Evolutionary conservation across 2,329 filamentous ascomycete genomes (phyloP).

Genomic region (Pestalotiopsis sp.): DNA sequence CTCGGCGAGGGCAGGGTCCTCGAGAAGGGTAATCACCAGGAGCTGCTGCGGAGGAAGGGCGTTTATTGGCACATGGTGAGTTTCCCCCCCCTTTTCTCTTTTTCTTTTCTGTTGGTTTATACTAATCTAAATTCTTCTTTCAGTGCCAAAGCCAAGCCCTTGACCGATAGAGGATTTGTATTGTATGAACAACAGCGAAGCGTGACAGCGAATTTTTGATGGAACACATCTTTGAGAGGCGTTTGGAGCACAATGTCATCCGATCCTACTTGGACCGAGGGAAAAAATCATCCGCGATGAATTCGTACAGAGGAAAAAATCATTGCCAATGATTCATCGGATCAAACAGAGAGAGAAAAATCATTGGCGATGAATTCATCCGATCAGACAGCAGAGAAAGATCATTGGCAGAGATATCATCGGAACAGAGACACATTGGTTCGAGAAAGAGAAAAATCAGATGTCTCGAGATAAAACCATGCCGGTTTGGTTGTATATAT

Average conservation of each 20-base stretch:
- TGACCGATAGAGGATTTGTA: slow-evolving; percentile 41
- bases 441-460: neutral
- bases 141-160: slow-evolving; percentile 64
- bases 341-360: too few species aligned
- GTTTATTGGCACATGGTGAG: slow-evolving; percentile 61
- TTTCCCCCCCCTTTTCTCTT: neutral
- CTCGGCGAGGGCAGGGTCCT: slow-evolving; percentile 67
- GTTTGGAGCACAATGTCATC: too few species aligned
- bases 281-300: too few species aligned
- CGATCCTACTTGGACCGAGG: too few species aligned
- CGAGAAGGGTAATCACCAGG: slow-evolving; percentile 55
- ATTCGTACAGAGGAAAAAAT: too few species aligned
- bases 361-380: too few species aligned
- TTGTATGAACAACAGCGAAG: neutral
- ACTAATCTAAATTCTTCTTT: slow-evolving; percentile 18
- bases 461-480: neutral
- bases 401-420: too few species aligned
- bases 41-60: slow-evolving; percentile 53
- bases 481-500: neutral
- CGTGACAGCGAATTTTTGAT: too few species aligned
- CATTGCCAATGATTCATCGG: too few species aligned
- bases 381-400: too few species aligned
- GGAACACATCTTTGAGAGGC: too few species aligned
- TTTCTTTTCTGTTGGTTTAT: neutral
- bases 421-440: neutral